Percentiles rank a stretch among this genome's conserved stretches.
Evolutionary conservation across 179 eudicot species (phyloP).

Genomic region (Drosera spatulata): DNA sequence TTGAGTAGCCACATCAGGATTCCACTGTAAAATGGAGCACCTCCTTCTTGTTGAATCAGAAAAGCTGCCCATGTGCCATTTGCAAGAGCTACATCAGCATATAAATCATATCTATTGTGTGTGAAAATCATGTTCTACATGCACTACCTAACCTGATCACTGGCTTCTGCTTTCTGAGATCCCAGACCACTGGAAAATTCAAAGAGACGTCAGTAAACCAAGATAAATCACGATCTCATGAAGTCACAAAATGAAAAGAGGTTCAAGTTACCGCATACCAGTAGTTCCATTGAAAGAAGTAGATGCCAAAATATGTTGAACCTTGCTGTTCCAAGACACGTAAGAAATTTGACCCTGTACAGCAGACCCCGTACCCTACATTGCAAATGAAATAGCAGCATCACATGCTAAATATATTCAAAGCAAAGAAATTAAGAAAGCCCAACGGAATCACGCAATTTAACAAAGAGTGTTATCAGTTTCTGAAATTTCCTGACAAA

Average conservation of each 20-base stretch:
- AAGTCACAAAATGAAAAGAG: neutral
- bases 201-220: conserved; percentile 2
- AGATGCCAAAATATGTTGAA: conserved; percentile 87
- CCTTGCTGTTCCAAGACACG: conserved; percentile 94
- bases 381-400: conserved; percentile 8
- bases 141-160: conserved; percentile 57
- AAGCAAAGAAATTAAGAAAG: neutral
- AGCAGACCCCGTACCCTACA: conserved; percentile 86
- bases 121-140: no score
- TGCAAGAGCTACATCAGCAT: neutral
- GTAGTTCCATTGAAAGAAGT: conserved; percentile 86
- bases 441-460: no score
- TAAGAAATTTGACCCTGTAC: conserved; percentile 93
- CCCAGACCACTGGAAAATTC: conserved; percentile 81
- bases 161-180: conserved; percentile 92
- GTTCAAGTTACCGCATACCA: conserved; percentile 27
- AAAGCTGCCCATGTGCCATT: conserved; percentile 43
- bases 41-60: conserved; percentile 72
- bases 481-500: no score
- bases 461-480: no score
- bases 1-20: conserved; percentile 94
- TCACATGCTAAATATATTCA: neutral
- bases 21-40: conserved; percentile 97
- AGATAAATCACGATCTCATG: neutral
- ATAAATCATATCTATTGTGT: neutral